phyloP scores from a whole-genome alignment of 371 early-diverging fungal genomes.

The Fennellomyces sp. region DNA sequence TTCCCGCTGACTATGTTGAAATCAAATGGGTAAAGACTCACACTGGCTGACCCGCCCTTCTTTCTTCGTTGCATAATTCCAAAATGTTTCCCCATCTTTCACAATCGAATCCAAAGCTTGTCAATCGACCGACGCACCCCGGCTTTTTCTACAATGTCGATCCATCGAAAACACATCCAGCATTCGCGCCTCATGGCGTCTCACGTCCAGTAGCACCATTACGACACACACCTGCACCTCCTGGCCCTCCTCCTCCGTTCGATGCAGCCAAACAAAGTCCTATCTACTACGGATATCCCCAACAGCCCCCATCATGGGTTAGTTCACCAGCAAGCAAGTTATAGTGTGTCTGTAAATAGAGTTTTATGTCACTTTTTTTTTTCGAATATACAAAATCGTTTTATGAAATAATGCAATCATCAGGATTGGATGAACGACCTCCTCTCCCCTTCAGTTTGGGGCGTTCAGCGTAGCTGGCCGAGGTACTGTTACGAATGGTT shows the following conservation, averaged over 20 bases:
- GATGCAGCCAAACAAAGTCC: slow-evolving; percentile 34
- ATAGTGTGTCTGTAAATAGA: neutral
- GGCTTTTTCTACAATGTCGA: neutral
- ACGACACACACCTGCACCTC: slow-evolving; percentile 13
- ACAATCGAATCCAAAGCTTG: slow-evolving; percentile 15
- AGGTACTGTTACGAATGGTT: slow-evolving; percentile 8
- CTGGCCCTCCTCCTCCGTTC: slow-evolving; percentile 7
- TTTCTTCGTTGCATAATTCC: neutral
- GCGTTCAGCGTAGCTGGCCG: slow-evolving; percentile 9
- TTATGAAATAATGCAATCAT: slow-evolving; percentile 30
- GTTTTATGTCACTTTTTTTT: slow-evolving; percentile 1
- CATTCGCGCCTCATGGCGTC: neutral
- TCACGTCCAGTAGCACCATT: neutral
- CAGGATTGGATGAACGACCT: slow-evolving; percentile 17
- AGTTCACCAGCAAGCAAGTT: neutral
- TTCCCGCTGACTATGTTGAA: too few relatives aligned
- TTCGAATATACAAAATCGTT: neutral
- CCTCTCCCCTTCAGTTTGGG: slow-evolving; percentile 5
- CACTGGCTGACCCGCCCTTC: too few relatives aligned
- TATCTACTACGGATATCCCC: slow-evolving; percentile 40
- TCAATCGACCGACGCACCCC: slow-evolving; percentile 7
- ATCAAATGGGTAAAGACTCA: too few relatives aligned
- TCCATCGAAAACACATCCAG: slow-evolving; percentile 5
- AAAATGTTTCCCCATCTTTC: slow-evolving; percentile 19
- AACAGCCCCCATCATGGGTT: neutral